Base-by-base conservation (phyloP, 2,329 filamentous ascomycete species). In the Didymella pomorum region DNA sequence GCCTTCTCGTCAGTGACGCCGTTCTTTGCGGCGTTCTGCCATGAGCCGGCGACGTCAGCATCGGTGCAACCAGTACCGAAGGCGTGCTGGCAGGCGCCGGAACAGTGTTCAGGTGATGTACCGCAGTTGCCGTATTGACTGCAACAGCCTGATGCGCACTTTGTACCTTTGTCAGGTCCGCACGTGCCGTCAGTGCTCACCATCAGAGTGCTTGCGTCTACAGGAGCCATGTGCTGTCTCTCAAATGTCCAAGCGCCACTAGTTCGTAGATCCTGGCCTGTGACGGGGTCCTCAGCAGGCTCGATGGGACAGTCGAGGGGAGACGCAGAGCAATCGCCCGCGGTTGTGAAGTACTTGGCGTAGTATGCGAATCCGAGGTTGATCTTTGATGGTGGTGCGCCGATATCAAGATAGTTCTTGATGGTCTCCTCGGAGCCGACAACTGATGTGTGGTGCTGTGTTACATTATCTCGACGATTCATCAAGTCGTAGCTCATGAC, bases 401-500 rank as follows among this genome's bases (percentile, higher is more conserved):
- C 88, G 23, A 83, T 82, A 2, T 78, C 75, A 16, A 88, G 72
- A 71, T 91, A 91, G 35, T 81, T 81, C 50, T 87, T 79, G 43
- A 91, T 73, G 3, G 84, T 79, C 5, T 81, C 77, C 7, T 82
- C 73, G 0, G 87, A 87, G 10, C 79, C 82, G 14, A 78, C 69
- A 7, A 91, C 79, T n/a, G 86, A 86, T 42, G 83, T 87, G 70
- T 90, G 88, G 73, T 92, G 89, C 31, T 79, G 81, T 3, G 89
- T 90, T 10, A 79, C 71, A 42, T 76, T 86, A 76, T 91, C 86
- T 31, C 89, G 86, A 31, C 89, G 68, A 76, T 90, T 91, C 83
- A 89, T 88, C 46, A 92, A 71, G 69, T 92, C 89, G 71, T 91
- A 91, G 1, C 84, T 82, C 88, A 91, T 91, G 62, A 91, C 67